Evolutionary conservation across 202 grass and related monocot species (phyloP).

Genomic region (Saccharum hybrid): DNA sequence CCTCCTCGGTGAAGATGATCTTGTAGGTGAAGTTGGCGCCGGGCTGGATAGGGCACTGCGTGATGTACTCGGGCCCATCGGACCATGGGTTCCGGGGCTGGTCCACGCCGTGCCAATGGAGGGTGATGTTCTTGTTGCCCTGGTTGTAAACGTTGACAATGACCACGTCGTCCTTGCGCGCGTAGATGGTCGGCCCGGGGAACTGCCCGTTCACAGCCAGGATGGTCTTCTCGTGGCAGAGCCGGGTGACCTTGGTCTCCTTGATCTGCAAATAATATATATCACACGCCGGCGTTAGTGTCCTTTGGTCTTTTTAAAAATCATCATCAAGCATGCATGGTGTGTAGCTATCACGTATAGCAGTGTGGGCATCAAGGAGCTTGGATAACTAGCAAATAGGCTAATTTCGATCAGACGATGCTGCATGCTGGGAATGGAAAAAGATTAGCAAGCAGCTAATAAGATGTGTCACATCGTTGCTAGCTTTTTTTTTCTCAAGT

Average conservation of each 20-base stretch:
- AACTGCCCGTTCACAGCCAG: slow-evolving; percentile 63
- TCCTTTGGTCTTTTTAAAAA: too few species aligned
- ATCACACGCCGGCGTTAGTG: neutral
- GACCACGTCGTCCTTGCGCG: neutral
- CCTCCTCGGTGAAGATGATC: slow-evolving; percentile 54
- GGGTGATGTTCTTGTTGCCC: slow-evolving; percentile 60
- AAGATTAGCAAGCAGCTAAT: too few species aligned
- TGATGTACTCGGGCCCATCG: slow-evolving; percentile 69
- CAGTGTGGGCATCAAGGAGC: too few species aligned
- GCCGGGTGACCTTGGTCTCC: slow-evolving; percentile 50
- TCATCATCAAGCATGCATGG: too few species aligned
- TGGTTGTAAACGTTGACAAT: slow-evolving; percentile 30
- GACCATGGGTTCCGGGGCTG: slow-evolving; percentile 66
- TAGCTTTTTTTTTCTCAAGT: too few species aligned
- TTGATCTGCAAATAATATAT: slow-evolving; percentile 46
- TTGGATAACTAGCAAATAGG: too few species aligned
- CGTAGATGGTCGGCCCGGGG: slow-evolving; percentile 65
- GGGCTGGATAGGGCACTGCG: slow-evolving; percentile 66
- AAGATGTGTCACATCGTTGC: too few species aligned
- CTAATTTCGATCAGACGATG: too few species aligned
- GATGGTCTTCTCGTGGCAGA: slow-evolving; percentile 55
- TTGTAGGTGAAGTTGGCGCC: slow-evolving; percentile 61
- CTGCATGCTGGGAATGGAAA: too few species aligned
- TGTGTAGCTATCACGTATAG: too few species aligned
- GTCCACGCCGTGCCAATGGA: slow-evolving; percentile 71